These are phyloP conservation scores for Gonapodya sp. DNA, from an alignment of 192 early-diverging fungal species.

Conservation along the genomic window DNA sequence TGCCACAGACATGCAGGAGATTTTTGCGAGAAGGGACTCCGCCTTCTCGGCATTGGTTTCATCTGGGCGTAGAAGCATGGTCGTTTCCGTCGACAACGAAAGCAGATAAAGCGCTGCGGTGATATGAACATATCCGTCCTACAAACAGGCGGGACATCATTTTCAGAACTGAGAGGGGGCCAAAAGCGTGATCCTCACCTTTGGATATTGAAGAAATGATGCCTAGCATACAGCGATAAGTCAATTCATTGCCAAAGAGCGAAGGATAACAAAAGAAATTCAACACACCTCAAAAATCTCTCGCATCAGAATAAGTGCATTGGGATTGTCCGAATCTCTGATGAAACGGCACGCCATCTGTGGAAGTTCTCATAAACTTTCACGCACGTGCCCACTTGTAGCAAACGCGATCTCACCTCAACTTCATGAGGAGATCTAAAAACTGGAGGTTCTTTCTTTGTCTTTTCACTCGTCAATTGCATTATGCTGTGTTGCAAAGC, in stretches of 20 bases:
- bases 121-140: neutral
- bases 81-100: neutral
- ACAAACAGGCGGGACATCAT: too few relatives aligned
- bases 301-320: neutral
- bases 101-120: neutral
- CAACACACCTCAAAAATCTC: neutral
- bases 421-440: neutral
- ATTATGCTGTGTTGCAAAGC: too few relatives aligned
- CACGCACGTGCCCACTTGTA: too few relatives aligned
- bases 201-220: neutral
- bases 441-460: neutral
- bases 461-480: neutral
- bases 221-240: too few relatives aligned
- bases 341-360: neutral
- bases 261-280: too few relatives aligned
- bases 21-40: neutral
- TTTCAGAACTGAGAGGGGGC: too few relatives aligned
- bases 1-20: neutral
- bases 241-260: too few relatives aligned
- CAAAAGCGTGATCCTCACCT: too few relatives aligned
- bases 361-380: too few relatives aligned
- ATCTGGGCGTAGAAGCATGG: neutral
- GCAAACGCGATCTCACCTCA: too few relatives aligned
- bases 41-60: neutral
- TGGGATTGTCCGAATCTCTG: neutral